phyloP scores from a whole-genome alignment of 176 grass and related monocot genomes.

The Chrysopogon serrulatus region DNA sequence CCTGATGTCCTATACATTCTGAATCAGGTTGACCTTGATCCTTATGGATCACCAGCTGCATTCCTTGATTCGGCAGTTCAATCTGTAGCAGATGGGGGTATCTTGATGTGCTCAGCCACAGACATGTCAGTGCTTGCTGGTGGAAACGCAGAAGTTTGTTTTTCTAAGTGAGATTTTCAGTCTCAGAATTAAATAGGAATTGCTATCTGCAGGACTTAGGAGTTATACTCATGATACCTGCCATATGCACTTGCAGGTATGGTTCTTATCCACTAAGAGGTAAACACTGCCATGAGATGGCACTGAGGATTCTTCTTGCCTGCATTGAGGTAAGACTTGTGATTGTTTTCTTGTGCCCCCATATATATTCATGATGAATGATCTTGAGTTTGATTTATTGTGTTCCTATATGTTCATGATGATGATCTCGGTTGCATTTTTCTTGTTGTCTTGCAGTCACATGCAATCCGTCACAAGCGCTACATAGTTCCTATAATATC shows the following conservation, averaged over 20 bases:
- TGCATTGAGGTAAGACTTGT: slow-evolving; percentile 59
- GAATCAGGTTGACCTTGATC: slow-evolving; percentile 84
- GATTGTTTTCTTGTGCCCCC: not conserved
- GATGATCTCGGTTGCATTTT: not conserved
- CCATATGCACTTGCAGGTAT: slow-evolving; percentile 51
- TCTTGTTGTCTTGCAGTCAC: slow-evolving; percentile 51
- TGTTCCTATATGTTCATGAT: not conserved
- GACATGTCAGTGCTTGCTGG: slow-evolving; percentile 89
- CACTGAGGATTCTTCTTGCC: slow-evolving; percentile 86
- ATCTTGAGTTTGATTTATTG: not conserved
- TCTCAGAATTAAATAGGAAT: not conserved
- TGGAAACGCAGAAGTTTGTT: slow-evolving; percentile 71
- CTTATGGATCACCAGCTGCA: slow-evolving; percentile 75
- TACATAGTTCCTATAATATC: slow-evolving; percentile 79
- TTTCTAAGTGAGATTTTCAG: slow-evolving; percentile 64
- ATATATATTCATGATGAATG: not conserved
- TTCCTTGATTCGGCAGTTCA: slow-evolving; percentile 91
- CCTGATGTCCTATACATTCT: not conserved
- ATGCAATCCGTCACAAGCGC: slow-evolving; percentile 86
- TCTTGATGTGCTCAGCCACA: slow-evolving; percentile 84
- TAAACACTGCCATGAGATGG: slow-evolving; percentile 96
- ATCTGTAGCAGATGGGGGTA: slow-evolving; percentile 66
- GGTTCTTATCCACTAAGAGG: slow-evolving; percentile 82
- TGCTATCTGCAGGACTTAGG: not conserved
- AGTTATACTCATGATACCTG: not conserved